A percentile compares a stretch with the other conserved stretches of the same genome.
These are phyloP conservation scores for Golubevia pallescens DNA, from an alignment of 1,284 basidiomycete genomes.

Conservation along the genomic window DNA sequence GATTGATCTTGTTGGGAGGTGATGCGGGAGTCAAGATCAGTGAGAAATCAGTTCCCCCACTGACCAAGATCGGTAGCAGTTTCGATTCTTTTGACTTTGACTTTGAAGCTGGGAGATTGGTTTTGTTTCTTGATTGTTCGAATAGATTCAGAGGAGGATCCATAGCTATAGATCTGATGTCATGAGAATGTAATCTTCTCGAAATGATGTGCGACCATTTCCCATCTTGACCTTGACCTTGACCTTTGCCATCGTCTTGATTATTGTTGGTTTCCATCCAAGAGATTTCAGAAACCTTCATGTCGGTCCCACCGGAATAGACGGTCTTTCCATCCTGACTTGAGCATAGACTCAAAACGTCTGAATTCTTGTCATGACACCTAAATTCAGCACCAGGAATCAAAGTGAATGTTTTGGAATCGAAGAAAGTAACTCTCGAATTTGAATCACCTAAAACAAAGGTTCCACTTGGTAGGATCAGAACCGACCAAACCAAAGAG, in stretches of 20 bases:
- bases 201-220: conserved; percentile 50
- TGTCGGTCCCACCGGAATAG: conserved; percentile 58
- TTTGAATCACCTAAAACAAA: conserved; percentile 57
- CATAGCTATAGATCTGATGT: conserved; percentile 56
- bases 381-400: conserved; percentile 42
- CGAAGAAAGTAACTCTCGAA: conserved; percentile 58
- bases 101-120: conserved; percentile 1
- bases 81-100: neutral
- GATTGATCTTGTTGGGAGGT: conserved; percentile 15
- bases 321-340: conserved; percentile 50
- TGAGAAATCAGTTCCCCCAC: conserved; percentile 54
- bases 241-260: neutral
- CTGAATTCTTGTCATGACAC: conserved; percentile 39
- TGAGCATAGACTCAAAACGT: conserved; percentile 51
- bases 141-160: conserved; percentile 35
- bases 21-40: conserved; percentile 57
- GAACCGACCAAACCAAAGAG: conserved; percentile 50
- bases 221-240: neutral
- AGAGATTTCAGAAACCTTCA: conserved; percentile 58
- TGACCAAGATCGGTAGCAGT: conserved; percentile 46
- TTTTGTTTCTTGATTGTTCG: no score
- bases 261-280: conserved; percentile 17
- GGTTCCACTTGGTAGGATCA: conserved; percentile 50
- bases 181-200: conserved; percentile 56
- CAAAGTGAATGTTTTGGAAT: conserved; percentile 43